Percentiles rank a stretch among this genome's conserved stretches.
These are phyloP conservation scores for Sporothrix dimorphospora DNA, from an alignment of 2,329 filamentous ascomycete genomes.

Conservation along the genomic window DNA sequence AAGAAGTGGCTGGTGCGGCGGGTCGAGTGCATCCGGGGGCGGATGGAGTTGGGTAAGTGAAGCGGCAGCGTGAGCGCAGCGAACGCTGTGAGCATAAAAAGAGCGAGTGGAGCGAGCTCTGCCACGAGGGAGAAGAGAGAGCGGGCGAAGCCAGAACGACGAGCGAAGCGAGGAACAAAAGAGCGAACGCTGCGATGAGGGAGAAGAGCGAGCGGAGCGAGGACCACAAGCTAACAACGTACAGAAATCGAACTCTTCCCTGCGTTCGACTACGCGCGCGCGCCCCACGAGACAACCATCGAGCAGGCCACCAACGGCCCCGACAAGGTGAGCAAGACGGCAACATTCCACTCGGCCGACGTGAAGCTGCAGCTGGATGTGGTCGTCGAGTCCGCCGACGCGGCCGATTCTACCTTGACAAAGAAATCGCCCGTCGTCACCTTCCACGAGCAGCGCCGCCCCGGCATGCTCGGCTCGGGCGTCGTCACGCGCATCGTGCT, in stretches of 20 bases:
- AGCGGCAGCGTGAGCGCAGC: no score
- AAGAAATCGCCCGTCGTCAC: constrained; percentile 52
- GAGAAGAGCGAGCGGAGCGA: background rate
- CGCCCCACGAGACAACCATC: constrained; percentile 63
- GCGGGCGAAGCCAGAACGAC: background rate
- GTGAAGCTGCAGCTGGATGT: constrained; percentile 69
- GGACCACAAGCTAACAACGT: background rate
- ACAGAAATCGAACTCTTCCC: constrained; percentile 73
- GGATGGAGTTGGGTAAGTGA: constrained; percentile 60
- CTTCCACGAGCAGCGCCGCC: constrained; percentile 58
- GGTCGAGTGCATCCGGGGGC: constrained; percentile 72
- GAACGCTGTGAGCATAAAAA: background rate
- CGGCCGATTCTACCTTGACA: background rate
- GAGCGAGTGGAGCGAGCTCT: background rate
- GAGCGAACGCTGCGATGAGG: background rate
- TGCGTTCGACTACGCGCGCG: constrained; percentile 70
- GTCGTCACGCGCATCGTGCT: constrained; percentile 63
- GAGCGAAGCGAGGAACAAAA: background rate
- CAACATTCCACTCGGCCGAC: constrained; percentile 63
- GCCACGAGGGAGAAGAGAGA: no score
- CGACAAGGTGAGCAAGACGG: constrained; percentile 56
- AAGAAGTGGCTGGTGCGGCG: constrained; percentile 73
- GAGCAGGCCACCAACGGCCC: constrained; percentile 48
- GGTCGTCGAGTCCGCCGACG: constrained; percentile 56
- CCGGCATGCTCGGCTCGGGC: constrained; percentile 62